Base-by-base conservation (phyloP, 208 protist genomes). In the Angomonas ambiguus region DNA sequence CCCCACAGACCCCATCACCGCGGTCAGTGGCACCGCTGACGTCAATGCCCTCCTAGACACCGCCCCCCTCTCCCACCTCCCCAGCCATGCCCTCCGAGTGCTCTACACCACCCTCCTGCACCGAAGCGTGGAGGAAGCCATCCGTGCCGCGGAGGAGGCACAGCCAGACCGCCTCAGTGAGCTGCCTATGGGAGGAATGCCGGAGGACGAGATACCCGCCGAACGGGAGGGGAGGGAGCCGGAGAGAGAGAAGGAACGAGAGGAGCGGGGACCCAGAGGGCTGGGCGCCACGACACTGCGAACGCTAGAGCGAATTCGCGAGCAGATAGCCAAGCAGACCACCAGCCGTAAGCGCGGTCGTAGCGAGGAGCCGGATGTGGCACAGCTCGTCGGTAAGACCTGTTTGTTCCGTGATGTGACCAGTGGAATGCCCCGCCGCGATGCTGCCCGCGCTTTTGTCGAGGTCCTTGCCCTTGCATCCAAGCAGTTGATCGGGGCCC, bases 371-470 rank as follows among this genome's bases (percentile, higher is more conserved):
- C 68, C 65, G 8, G 11, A 8, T n/a, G 34, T 67, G 0, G 33
- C 41, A 20, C 24, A 62, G 25, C 65, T 80, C n/a, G 78, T 80
- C 8, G 76, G 72, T 16, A 35, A 55, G 18, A 61, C 56, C 11
- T 91, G 85, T 67, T 32, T 64, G 34, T 59, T 95, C 45, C 66
- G 74, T 8, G 76, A 79, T 1, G 62, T 93, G 6, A 80, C 77
- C 65, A 34, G 64, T 18, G 77, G 67, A 22, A 65, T 92, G 53
- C 76, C 69, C 38, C 79, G 85, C 5, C 82, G 83, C 10, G 85
- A 92, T 27, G 87, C 82, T 13, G 90, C 90, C 1, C 79, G 87
- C 0, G 60, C 79, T 5, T 96, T 96, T 71, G 90, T 92, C 31
- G 87, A 91, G 65, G 59, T 96, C 11, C 71, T 96, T 0, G 71